Evolutionary conservation across 108 stramenopile species (phyloP).

Genomic region (Aureococcus anophagefferens): DNA sequence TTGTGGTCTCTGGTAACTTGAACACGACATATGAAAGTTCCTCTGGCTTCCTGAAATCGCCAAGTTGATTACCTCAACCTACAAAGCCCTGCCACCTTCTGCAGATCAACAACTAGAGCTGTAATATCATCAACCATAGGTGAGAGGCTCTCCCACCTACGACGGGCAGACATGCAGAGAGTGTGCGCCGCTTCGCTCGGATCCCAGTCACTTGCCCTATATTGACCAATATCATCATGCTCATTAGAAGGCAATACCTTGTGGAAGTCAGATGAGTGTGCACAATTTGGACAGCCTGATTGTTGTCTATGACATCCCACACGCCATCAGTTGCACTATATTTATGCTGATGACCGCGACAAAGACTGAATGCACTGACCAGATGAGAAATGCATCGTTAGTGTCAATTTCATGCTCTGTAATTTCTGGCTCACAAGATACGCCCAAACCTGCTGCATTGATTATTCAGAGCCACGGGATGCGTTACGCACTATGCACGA

Average conservation of each 20-base stretch:
- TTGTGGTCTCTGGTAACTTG: too few species aligned
- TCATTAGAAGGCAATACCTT: neutral
- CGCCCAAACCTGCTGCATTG: neutral
- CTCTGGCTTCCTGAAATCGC: too few species aligned
- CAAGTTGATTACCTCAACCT: too few species aligned
- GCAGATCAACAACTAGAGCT: too few species aligned
- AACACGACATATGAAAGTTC: too few species aligned
- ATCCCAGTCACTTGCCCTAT: neutral
- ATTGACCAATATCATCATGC: neutral
- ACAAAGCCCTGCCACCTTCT: too few species aligned
- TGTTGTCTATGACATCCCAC: neutral
- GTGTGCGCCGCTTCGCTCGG: neutral
- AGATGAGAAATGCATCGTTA: neutral
- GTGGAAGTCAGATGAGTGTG: neutral
- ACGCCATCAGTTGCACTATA: neutral
- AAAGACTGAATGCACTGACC: neutral
- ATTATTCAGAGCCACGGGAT: too few species aligned
- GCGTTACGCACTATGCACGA: neutral
- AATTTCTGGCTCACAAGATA: neutral
- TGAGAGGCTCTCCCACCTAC: neutral
- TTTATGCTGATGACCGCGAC: too few species aligned
- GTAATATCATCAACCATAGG: neutral
- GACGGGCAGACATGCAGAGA: neutral
- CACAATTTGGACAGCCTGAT: neutral
- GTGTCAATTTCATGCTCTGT: neutral